Evolutionary conservation across 2,329 filamentous ascomycete genomes (phyloP).

Genomic region (Fusarium compactum): DNA sequence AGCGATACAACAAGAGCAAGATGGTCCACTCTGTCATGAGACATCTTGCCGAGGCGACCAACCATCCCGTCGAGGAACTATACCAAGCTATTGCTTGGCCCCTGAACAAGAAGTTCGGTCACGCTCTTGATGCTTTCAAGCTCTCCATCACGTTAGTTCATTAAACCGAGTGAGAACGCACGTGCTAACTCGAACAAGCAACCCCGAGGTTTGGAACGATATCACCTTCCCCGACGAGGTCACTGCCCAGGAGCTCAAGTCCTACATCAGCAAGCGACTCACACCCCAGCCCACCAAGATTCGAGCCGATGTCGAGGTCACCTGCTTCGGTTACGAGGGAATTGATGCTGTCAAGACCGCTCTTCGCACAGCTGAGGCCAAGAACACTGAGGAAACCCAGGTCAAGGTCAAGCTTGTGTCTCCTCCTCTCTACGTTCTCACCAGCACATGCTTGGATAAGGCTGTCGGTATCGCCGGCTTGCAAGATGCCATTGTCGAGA

Average conservation of each 20-base stretch:
- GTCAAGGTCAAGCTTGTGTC: slow-evolving; percentile 99
- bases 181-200: slow-evolving; percentile 63
- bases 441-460: slow-evolving; percentile 96
- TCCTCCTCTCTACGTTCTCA: slow-evolving; percentile 95
- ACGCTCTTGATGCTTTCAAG: slow-evolving; percentile 98
- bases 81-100: slow-evolving; percentile 98
- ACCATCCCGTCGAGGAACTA: slow-evolving; percentile 90
- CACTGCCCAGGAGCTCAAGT: slow-evolving; percentile 89
- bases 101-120: slow-evolving; percentile 96
- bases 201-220: slow-evolving; percentile 95
- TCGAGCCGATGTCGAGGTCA: slow-evolving; percentile 96
- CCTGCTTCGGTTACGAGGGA: slow-evolving; percentile 94
- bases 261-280: slow-evolving; percentile 96
- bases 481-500: slow-evolving; percentile 90
- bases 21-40: slow-evolving; percentile 99
- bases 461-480: slow-evolving; percentile 83
- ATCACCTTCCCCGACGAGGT: slow-evolving; percentile 87
- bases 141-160: slow-evolving; percentile 89
- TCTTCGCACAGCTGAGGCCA: slow-evolving; percentile 88
- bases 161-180: neutral
- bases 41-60: slow-evolving; percentile 97
- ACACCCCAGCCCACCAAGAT: slow-evolving; percentile 99
- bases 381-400: slow-evolving; percentile 91
- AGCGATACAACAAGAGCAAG: slow-evolving; percentile 99
- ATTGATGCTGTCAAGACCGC: slow-evolving; percentile 98